A percentile compares a stretch with the other conserved stretches of the same genome.
These are phyloP conservation scores for Candida silvicultrix DNA, from an alignment of 805 yeast species.

Conservation along the genomic window DNA sequence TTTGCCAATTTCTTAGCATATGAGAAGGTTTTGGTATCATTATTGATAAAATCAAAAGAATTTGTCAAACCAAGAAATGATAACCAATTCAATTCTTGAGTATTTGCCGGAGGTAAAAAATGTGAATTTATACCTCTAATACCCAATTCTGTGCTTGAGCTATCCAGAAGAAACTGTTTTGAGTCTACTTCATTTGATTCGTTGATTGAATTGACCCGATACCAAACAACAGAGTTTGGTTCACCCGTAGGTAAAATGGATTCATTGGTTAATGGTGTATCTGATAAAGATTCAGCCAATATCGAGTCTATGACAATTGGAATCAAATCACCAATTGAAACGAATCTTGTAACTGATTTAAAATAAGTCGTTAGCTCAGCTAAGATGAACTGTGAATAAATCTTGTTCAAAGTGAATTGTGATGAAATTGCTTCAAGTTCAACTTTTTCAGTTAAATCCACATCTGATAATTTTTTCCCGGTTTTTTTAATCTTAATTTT, in stretches of 20 bases:
- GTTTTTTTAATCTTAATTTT: slow-evolving; percentile 13
- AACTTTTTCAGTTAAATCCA: slow-evolving; percentile 53
- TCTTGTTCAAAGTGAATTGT: slow-evolving; percentile 59
- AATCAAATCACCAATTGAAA: slow-evolving; percentile 59
- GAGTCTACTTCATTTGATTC: slow-evolving; percentile 19
- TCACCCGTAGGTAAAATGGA: slow-evolving; percentile 48
- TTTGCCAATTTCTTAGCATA: slow-evolving; percentile 47
- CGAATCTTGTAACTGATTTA: slow-evolving; percentile 49
- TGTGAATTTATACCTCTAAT: slow-evolving; percentile 51
- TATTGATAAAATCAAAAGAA: slow-evolving; percentile 27
- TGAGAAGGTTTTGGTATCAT: slow-evolving; percentile 28
- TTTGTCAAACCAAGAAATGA: slow-evolving; percentile 39
- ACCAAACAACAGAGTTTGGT: slow-evolving; percentile 82
- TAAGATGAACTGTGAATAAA: slow-evolving; percentile 54
- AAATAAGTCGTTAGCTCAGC: slow-evolving; percentile 57
- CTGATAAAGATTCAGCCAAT: slow-evolving; percentile 49
- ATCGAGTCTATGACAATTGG: slow-evolving; percentile 74
- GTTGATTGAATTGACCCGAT: slow-evolving; percentile 51
- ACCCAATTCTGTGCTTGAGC: slow-evolving; percentile 59
- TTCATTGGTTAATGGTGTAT: slow-evolving; percentile 21
- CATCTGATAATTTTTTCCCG: slow-evolving; percentile 14
- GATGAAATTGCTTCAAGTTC: slow-evolving; percentile 64
- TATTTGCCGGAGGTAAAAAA: slow-evolving; percentile 27
- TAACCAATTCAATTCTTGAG: slow-evolving; percentile 32
- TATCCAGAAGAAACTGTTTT: slow-evolving; percentile 55